Conservation (phyloP, 1,284 basidiomycete genomes). For the Rhodotorula sp. region DNA sequence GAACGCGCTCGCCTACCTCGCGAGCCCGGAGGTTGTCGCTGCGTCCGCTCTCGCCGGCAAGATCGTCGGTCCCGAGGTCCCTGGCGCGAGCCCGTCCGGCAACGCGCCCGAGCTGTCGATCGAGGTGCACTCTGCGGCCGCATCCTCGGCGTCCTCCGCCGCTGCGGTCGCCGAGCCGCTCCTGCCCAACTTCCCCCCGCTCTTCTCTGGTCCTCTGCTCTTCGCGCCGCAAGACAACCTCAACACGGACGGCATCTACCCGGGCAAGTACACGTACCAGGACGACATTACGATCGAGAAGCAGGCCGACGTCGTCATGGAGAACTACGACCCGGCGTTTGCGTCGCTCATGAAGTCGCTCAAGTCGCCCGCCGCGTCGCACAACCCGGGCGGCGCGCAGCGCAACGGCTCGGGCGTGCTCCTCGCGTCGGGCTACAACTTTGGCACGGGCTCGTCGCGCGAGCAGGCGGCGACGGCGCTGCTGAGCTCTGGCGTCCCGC, state of each 20-base stretch:
- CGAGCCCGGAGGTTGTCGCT: slow-evolving; percentile 93
- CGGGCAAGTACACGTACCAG: slow-evolving; percentile 99
- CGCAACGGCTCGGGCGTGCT: slow-evolving; percentile 64
- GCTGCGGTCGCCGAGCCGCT: slow-evolving; percentile 60
- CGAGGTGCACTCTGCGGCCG: slow-evolving; percentile 45
- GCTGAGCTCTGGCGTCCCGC: slow-evolving; percentile 86
- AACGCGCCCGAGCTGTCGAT: slow-evolving; percentile 54
- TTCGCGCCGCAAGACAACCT: slow-evolving; percentile 97
- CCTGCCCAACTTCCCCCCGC: slow-evolving; percentile 75
- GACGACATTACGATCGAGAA: slow-evolving; percentile 95
- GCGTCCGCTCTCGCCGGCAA: slow-evolving; percentile 90
- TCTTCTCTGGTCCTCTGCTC: slow-evolving; percentile 79
- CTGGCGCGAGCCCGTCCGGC: slow-evolving; percentile 59
- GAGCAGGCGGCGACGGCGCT: slow-evolving; percentile 98
- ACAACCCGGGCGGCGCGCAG: slow-evolving; percentile 19
- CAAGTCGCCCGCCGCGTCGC: slow-evolving; percentile 41
- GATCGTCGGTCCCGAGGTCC: slow-evolving; percentile 71
- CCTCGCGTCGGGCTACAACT: slow-evolving; percentile 94
- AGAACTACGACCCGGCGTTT: slow-evolving; percentile 95
- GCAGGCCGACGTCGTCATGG: slow-evolving; percentile 97
- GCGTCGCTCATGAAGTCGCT: slow-evolving; percentile 71
- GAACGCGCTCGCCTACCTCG: slow-evolving; percentile 91
- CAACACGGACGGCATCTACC: slow-evolving; percentile 98
- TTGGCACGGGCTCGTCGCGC: slow-evolving; percentile 96
- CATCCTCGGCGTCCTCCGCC: slow-evolving; percentile 39